phyloP scores from a whole-genome alignment of 768 basidiomycete species.

The Suillus ampliporus region DNA sequence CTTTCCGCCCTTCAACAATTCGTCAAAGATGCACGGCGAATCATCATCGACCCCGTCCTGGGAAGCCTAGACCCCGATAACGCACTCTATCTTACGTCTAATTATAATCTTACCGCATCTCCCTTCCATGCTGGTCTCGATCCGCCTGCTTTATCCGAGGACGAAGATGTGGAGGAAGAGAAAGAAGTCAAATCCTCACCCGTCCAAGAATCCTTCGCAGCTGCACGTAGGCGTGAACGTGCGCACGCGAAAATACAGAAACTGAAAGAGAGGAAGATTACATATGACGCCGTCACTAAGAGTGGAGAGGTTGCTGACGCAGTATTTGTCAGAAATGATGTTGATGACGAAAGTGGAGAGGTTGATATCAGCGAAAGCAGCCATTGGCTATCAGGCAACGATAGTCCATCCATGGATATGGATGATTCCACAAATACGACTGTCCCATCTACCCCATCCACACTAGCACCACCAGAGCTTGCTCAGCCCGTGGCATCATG shows the following conservation, averaged over 20 bases:
- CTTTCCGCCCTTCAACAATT: conserved; percentile 63
- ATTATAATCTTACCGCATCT: conserved; percentile 33
- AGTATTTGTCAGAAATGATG: conserved; percentile 60
- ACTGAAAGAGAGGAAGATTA: conserved; percentile 58
- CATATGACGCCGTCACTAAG: conserved; percentile 37
- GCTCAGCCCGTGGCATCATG: neutral
- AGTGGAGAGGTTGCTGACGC: conserved; percentile 40
- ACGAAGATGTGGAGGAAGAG: conserved; percentile 30
- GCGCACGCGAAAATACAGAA: conserved; percentile 60
- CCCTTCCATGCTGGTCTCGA: conserved; percentile 23
- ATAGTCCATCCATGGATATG: conserved; percentile 20
- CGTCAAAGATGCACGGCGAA: conserved; percentile 55
- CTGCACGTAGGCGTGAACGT: conserved; percentile 41
- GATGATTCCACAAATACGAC: conserved; percentile 17
- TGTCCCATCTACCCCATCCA: conserved; percentile 11
- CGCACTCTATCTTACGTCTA: conserved; percentile 33
- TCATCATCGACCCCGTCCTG: conserved; percentile 55
- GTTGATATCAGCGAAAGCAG: conserved; percentile 56
- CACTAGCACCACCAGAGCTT: conserved; percentile 4
- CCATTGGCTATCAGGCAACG: conserved; percentile 22
- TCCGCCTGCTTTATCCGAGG: conserved; percentile 38
- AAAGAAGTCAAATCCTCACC: conserved; percentile 10
- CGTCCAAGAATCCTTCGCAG: conserved; percentile 23
- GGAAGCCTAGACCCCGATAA: conserved; percentile 24
- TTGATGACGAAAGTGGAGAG: conserved; percentile 64